These are phyloP conservation scores for Botrytis hyacinthi DNA, from an alignment of 2,329 filamentous ascomycete species.

Conservation along the genomic window DNA sequence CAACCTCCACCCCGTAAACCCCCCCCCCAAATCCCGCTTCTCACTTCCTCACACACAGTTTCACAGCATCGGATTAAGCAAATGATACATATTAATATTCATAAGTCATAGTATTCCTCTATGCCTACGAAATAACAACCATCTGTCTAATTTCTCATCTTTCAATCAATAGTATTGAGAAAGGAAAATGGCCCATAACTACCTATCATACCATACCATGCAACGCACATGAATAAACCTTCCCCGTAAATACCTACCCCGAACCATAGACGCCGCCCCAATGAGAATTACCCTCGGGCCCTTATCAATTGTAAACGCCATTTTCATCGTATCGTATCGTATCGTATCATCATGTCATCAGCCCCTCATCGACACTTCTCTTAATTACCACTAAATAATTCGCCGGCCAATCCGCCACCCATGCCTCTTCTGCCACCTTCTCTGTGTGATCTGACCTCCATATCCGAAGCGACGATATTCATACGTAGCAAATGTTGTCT, in stretches of 20 bases:
- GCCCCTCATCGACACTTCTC: not conserved
- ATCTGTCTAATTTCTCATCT: not conserved
- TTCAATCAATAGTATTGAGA: not conserved
- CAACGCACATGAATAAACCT: not conserved
- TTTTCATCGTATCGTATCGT: not conserved
- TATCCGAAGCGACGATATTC: conserved; percentile 69
- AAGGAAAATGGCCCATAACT: not conserved
- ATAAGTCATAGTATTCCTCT: not conserved
- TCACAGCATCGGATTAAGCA: not conserved
- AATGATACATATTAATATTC: not conserved
- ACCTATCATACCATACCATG: not conserved
- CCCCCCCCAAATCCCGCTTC: not conserved
- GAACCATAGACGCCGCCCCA: conserved; percentile 12
- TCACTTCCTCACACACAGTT: not conserved
- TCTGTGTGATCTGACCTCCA: conserved; percentile 56
- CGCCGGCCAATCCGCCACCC: not conserved
- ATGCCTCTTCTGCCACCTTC: not conserved
- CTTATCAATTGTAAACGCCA: conserved; percentile 8
- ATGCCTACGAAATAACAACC: not conserved
- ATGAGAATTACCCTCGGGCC: not conserved
- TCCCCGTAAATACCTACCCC: not conserved
- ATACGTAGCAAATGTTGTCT: conserved; percentile 75
- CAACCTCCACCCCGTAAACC: not conserved
- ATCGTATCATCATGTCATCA: not conserved
- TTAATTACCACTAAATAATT: conserved; percentile 11